Evolutionary conservation across 2,329 filamentous ascomycete genomes (phyloP), one percentile per base, ranked within the genome.

Genomic region (Cephalotrichum gorgonifer): DNA sequence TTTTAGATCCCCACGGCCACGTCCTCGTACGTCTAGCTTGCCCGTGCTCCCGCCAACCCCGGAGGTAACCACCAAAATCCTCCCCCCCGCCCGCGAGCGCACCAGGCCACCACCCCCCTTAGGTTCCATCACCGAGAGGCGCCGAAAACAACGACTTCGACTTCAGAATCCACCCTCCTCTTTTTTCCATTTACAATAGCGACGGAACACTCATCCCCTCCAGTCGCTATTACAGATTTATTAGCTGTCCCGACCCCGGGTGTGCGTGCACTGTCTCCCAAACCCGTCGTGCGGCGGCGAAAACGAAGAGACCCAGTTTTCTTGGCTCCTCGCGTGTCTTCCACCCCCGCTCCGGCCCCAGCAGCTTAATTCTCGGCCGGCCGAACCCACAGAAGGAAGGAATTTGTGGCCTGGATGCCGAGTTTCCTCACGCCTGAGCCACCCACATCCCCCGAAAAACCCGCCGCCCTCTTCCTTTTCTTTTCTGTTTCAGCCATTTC

Each of bases 391-490:
- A 26, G 33, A 47, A 47, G 39, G 39, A 41, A 33, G 17, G 30
- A 39, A 23, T 39, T 35, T 39, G 45, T 35, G 39, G 45, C 45
- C 45, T 39, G 45, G 39, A 47, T 39, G 45, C 45, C 45, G 45
- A 39, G 25, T 47, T 38, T 41, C 23, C 45, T 35, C 45, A 15
- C 39, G n/a, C 35, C 23, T 28, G 27, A 47, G 28, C 45, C 35
- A 38, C 45, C 45, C 45, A 47, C 45, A 23, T 39, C 45, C 45
- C 45, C 45, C 45, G 45, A 47, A 47, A 47, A 47, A 27, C 45
- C 45, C 39, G 35, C 45, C 45, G 45, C 33, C 33, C 44, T 39
- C 33, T 17, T 41, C 33, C 33, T 26, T 33, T 41, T 23, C 33
- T 26, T 33, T 26, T 27, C 27, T 27, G 45, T 47, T 47, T 47